These are phyloP conservation scores for Stevia rebaudiana DNA, from an alignment of 140 eudicot genomes.

Conservation along the genomic window DNA sequence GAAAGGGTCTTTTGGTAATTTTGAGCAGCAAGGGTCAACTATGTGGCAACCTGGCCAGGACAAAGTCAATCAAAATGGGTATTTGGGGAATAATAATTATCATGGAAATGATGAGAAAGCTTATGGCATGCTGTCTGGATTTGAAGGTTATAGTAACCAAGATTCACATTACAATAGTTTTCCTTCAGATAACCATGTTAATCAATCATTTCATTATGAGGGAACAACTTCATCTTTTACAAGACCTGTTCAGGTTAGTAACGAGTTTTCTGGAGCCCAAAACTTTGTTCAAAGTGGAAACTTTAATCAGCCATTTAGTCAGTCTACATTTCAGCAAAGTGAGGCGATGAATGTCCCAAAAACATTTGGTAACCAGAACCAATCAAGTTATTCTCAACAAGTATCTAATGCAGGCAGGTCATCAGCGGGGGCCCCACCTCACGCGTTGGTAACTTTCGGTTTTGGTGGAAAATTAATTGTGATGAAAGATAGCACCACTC, in stretches of 20 bases:
- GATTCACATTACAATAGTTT: slow-evolving; percentile 18
- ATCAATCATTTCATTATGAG: slow-evolving; percentile 33
- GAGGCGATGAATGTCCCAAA: slow-evolving; percentile 39
- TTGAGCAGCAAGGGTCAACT: slow-evolving; percentile 39
- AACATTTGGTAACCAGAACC: slow-evolving; percentile 38
- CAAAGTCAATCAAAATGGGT: too few species aligned
- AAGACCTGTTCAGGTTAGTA: slow-evolving; percentile 30
- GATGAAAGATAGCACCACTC: slow-evolving; percentile 50
- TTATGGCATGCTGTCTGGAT: too few species aligned
- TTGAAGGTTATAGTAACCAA: too few species aligned
- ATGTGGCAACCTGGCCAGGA: slow-evolving; percentile 44
- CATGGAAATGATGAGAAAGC: too few species aligned
- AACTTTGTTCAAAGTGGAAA: slow-evolving; percentile 44
- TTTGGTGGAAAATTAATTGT: slow-evolving; percentile 94
- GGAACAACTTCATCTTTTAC: too few species aligned
- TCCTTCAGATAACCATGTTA: slow-evolving; percentile 30
- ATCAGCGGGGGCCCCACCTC: slow-evolving; percentile 91
- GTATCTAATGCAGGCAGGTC: slow-evolving; percentile 59
- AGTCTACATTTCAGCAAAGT: slow-evolving; percentile 33
- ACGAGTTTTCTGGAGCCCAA: slow-evolving; percentile 40
- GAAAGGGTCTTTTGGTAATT: slow-evolving; percentile 39
- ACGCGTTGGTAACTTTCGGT: slow-evolving; percentile 87
- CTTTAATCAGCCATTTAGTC: slow-evolving; percentile 35
- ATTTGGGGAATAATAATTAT: too few species aligned
- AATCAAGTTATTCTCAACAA: slow-evolving; percentile 28